Percentiles rank a stretch among this genome's conserved stretches.
These are phyloP conservation scores for Mollisiaceae sp. DNA, from an alignment of 2,329 filamentous ascomycete species.

Conservation along the genomic window DNA sequence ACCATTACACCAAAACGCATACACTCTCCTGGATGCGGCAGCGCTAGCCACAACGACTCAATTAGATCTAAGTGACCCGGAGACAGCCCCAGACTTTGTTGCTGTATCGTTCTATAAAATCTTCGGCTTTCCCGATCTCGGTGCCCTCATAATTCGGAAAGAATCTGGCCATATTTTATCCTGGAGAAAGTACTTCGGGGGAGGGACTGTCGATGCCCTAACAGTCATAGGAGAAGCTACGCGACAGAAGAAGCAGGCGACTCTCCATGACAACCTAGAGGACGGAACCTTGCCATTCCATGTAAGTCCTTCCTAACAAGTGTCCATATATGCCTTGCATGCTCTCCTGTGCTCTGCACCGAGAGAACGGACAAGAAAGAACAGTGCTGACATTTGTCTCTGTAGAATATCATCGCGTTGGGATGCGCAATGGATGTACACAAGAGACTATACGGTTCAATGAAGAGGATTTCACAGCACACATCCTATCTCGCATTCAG, in stretches of 20 bases:
- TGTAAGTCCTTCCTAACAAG: slow-evolving; percentile 19
- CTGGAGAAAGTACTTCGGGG: slow-evolving; percentile 82
- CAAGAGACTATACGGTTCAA: slow-evolving; percentile 69
- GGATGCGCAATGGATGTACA: slow-evolving; percentile 76
- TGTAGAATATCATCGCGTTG: slow-evolving; percentile 76
- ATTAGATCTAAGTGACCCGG: slow-evolving; percentile 68
- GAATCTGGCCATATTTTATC: slow-evolving; percentile 67
- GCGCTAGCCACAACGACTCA: slow-evolving; percentile 78
- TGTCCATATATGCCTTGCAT: background rate
- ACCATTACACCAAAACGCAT: slow-evolving; percentile 46
- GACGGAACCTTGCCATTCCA: slow-evolving; percentile 92
- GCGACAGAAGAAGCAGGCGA: slow-evolving; percentile 79
- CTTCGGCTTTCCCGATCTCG: slow-evolving; percentile 91
- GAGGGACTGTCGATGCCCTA: slow-evolving; percentile 91
- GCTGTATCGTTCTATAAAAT: slow-evolving; percentile 93
- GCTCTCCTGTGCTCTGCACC: background rate
- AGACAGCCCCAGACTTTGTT: slow-evolving; percentile 77
- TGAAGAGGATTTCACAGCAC: slow-evolving; percentile 72
- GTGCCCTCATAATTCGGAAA: slow-evolving; percentile 80
- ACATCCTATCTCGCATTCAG: slow-evolving; percentile 65
- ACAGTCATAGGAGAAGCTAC: slow-evolving; percentile 63
- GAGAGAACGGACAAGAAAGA: background rate
- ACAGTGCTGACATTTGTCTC: background rate
- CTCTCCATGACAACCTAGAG: slow-evolving; percentile 81
- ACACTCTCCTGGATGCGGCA: slow-evolving; percentile 85